These are phyloP conservation scores for Limnanthes douglasii DNA, from an alignment of 345 rosid species.

Conservation along the genomic window DNA sequence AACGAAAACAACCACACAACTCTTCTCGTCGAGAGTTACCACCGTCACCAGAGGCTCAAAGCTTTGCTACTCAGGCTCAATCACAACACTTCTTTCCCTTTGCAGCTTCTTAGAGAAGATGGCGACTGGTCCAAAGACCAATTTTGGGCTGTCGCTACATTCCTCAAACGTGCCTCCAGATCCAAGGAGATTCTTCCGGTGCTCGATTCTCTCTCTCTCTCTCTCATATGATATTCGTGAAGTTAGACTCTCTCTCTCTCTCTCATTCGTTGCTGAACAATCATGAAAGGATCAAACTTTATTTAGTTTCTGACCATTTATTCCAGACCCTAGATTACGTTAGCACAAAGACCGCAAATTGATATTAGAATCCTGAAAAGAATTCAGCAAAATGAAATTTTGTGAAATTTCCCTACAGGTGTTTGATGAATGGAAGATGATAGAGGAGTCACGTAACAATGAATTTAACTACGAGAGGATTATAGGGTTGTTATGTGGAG, in stretches of 20 bases:
- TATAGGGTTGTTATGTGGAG: slow-evolving; percentile 30
- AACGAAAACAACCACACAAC: slow-evolving; percentile 18
- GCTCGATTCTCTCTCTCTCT: slow-evolving; percentile 4
- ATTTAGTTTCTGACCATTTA: no score
- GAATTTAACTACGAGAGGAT: slow-evolving; percentile 39
- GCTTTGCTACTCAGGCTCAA: slow-evolving; percentile 22
- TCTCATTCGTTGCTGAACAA: no score
- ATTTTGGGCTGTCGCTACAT: slow-evolving; percentile 45
- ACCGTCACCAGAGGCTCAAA: slow-evolving; percentile 24
- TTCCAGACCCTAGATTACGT: no score
- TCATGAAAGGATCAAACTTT: no score
- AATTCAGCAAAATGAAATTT: no score
- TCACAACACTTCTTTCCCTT: slow-evolving; percentile 24
- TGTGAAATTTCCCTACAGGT: no score
- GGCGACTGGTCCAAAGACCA: slow-evolving; percentile 52
- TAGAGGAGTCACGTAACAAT: slow-evolving; percentile 28
- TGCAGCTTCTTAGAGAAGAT: slow-evolving; percentile 34
- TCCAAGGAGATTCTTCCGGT: slow-evolving; percentile 39
- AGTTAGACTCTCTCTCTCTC: no score
- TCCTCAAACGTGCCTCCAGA: slow-evolving; percentile 34
- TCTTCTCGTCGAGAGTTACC: slow-evolving; percentile 24
- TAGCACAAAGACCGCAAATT: no score
- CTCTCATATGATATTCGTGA: no score
- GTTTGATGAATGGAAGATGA: slow-evolving; percentile 44
- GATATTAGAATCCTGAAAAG: no score